Base-by-base conservation (phyloP, 1,284 basidiomycete species). In the Thelephora terrestris region DNA sequence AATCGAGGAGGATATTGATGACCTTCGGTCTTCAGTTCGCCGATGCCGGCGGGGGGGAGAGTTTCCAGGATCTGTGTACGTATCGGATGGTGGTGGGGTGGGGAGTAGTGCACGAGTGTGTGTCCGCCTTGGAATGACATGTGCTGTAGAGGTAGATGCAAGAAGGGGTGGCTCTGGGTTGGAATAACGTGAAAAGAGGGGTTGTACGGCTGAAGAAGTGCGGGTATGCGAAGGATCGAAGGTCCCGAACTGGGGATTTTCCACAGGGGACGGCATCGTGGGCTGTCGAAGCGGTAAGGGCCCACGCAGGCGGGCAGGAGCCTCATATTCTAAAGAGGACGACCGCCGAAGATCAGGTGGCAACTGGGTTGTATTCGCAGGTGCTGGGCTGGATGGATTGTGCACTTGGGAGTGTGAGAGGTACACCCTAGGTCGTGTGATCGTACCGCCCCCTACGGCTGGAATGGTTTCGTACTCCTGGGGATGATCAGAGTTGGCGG, bases 391-490 rank as follows among this genome's bases (percentile, higher is more conserved):
- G 4, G 45, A 24, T 17, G 57, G 57, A 12, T 55, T 60, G 52
- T 55, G 63, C 46, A 57, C 64, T 59, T 56, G 72, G 54, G 64
- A 78, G 55, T 81, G 76, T 0, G 74, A 70, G 57, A 83, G 80
- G 50, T 74, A 75, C 5, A 83, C 70, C 7, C 81, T 66, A 0
- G 81, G 81, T 0, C 80, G 71, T 2, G 77, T 78, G 50, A 83
- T 71, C 0, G 71, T 69, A 0, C 81, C 81, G 3, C 81, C 81
- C 17, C 82, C 80, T 3, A 85, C 79, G 3, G 82, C 80, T 1
- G 81, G 78, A 5, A 73, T 64, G 10, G 66, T 67, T 52, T 69
- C 71, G 55, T 67, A 69, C 52, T 70, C 68, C 24, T 55, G 37
- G 7, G 48, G 47, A 5, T 55, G 6, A 18, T 59, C 64, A 5